Evolutionary conservation across 2,329 filamentous ascomycete species (phyloP), one percentile per base, ranked within the genome.

Genomic region (Penicillium sp.): DNA sequence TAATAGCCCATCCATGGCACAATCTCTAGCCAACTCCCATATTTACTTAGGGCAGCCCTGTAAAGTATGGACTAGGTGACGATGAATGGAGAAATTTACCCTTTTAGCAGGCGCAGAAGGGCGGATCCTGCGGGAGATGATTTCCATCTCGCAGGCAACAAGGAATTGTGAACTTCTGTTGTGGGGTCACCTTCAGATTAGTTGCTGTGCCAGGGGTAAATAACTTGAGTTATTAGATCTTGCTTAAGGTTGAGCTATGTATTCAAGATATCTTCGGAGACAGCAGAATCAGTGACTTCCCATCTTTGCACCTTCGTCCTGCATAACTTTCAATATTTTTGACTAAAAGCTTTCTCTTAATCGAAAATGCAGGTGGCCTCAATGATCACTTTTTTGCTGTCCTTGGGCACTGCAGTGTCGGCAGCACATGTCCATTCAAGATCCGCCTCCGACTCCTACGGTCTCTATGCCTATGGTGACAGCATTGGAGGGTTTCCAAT

Each of bases 391-490:
- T 10, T 5, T 7, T 23, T 26, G 13, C 39, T 43, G 3, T 26
- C 10, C 7, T 43, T 26, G 21, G 39, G 39, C 13, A 28, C 19
- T 16, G n/a, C 14, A 3, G 8, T 43, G 4, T 11, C 39, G 3
- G 39, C 23, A 3, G 14, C 13, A 11, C 39, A 43, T 10, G 18
- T 43, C 5, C 10, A 7, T 9, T 43, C 39, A 10, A 11, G 39
- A 26, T 43, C 39, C 19, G 23, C 37, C 21, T 23, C 19, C 26
- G 45, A 52, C 5, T 39, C 49, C 6, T 52, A 46, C 33, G 45
- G 33, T 31, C 43, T 59, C 3, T 59, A 59, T 18, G 56, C 56
- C 10, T 56, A 51, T 34, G 56, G 53, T 3, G 53, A 59, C 4
- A 56, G 34, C 21, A 56, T 56, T 19, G 54, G 54, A 21, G 56